Percentiles rank a stretch among this genome's conserved stretches.
phyloP scores from a whole-genome alignment of 2,329 filamentous ascomycete genomes.

The Penicillium glabrum region DNA sequence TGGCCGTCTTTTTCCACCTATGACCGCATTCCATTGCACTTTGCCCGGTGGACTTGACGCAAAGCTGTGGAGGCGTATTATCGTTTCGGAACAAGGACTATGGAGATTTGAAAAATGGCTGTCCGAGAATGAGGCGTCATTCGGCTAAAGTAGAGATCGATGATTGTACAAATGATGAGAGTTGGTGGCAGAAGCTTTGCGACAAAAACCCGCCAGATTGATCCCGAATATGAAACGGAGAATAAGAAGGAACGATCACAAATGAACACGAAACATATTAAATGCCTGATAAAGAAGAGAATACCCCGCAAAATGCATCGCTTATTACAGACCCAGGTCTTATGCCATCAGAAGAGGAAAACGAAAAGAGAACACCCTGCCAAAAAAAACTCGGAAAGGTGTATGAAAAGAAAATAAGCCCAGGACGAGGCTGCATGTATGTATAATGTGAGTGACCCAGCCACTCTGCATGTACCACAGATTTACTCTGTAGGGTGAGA shows the following conservation, averaged over 20 bases:
- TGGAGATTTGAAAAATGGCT: not conserved
- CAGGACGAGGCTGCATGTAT: constrained; percentile 6
- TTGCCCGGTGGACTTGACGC: not conserved
- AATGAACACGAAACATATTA: constrained; percentile 6
- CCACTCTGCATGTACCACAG: constrained; percentile 19
- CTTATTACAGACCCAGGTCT: constrained; percentile 15
- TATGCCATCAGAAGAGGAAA: constrained; percentile 5
- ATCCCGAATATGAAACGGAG: not conserved
- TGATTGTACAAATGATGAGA: not conserved
- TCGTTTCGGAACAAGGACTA: not conserved
- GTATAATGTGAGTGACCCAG: constrained; percentile 20
- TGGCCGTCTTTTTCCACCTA: not conserved
- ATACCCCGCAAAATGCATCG: constrained; percentile 21
- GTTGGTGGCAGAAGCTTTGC: not conserved
- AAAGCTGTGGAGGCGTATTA: not conserved
- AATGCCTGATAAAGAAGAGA: constrained; percentile 9
- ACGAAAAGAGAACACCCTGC: not conserved
- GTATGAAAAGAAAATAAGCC: not conserved
- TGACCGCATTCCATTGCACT: not conserved
- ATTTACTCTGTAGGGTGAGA: not conserved
- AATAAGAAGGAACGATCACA: not conserved
- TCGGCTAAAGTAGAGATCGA: not conserved
- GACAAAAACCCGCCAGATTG: not conserved
- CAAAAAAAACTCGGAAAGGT: constrained; percentile 1
- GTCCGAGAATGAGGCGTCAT: not conserved